Evolutionary conservation across 495 filamentous ascomycete species (phyloP).

Genomic region (Thozetella sp.): DNA sequence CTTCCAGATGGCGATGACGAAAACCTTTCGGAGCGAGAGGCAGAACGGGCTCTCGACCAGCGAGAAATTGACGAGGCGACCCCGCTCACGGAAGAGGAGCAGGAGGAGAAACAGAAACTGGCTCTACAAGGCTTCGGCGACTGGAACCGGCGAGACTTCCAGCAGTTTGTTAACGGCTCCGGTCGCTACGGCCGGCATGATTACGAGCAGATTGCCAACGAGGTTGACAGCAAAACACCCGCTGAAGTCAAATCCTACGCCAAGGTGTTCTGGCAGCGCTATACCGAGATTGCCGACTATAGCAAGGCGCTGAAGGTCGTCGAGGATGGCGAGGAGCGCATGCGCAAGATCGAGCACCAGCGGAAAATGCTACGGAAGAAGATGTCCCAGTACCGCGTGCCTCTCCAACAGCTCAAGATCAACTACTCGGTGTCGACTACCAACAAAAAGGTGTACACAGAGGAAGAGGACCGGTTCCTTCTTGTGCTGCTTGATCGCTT

Average conservation of each 20-base stretch:
- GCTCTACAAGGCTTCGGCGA: conserved; percentile 84
- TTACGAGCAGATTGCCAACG: conserved; percentile 80
- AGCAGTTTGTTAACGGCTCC: conserved; percentile 94
- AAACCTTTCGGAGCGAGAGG: conserved; percentile 79
- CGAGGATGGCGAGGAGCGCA: conserved; percentile 88
- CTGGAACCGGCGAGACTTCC: conserved; percentile 97
- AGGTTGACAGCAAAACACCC: conserved; percentile 87
- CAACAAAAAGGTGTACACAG: conserved; percentile 99
- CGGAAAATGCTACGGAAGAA: conserved; percentile 94
- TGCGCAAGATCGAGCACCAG: conserved; percentile 86
- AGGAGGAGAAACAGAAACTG: conserved; percentile 77
- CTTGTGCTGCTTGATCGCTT: conserved; percentile 90
- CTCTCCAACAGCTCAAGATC: conserved; percentile 95
- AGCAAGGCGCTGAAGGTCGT: conserved; percentile 84
- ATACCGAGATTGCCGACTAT: conserved; percentile 85
- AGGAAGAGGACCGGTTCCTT: conserved; percentile 97
- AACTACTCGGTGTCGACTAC: conserved; percentile 98
- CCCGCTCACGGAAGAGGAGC: conserved; percentile 87
- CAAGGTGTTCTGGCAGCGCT: conserved; percentile 91
- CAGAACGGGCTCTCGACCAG: conserved; percentile 86
- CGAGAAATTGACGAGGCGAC: conserved; percentile 89
- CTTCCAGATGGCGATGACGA: conserved; percentile 84
- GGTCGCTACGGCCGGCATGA: conserved; percentile 88
- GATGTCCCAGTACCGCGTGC: conserved; percentile 92
- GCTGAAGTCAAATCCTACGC: conserved; percentile 88